A percentile compares a stretch with the other conserved stretches of the same genome.
phyloP scores from a whole-genome alignment of 1,284 basidiomycete genomes.

The Schizophyllum commune region DNA sequence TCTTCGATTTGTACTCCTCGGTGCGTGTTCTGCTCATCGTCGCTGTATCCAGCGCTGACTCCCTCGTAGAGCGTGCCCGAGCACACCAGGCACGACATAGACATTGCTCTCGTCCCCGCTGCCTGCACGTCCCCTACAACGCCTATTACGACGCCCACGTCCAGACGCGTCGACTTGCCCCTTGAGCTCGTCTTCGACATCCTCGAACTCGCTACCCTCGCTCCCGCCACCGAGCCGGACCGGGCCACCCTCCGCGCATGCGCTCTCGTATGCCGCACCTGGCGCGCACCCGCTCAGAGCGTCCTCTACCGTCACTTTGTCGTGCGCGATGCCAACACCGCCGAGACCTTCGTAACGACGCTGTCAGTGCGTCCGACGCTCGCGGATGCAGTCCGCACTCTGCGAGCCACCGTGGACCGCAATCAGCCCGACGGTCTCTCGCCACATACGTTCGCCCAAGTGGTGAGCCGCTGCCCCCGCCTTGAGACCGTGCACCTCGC shows the following conservation, averaged over 20 bases:
- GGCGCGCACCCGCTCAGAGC: slow-evolving; percentile 54
- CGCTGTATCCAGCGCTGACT: slow-evolving; percentile 11
- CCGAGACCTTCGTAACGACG: slow-evolving; percentile 44
- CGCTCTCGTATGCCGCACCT: slow-evolving; percentile 55
- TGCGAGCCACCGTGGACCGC: slow-evolving; percentile 53
- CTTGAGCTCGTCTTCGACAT: slow-evolving; percentile 56
- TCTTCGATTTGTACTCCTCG: neutral
- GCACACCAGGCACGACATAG: neutral
- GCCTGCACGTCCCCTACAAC: neutral
- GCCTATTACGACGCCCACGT: neutral
- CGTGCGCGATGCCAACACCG: slow-evolving; percentile 33
- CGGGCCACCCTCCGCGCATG: slow-evolving; percentile 38
- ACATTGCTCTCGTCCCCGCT: neutral
- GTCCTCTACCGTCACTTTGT: slow-evolving; percentile 50
- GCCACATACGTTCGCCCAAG: slow-evolving; percentile 47
- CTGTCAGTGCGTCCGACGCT: slow-evolving; percentile 43
- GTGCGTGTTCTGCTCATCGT: slow-evolving; percentile 13
- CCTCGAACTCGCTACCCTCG: slow-evolving; percentile 45
- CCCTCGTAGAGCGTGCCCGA: neutral
- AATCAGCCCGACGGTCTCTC: slow-evolving; percentile 55
- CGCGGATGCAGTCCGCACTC: slow-evolving; percentile 40
- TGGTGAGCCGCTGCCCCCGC: slow-evolving; percentile 50
- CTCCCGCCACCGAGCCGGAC: slow-evolving; percentile 30
- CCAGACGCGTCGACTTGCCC: slow-evolving; percentile 29
- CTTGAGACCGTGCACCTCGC: slow-evolving; percentile 47